Base-by-base conservation (phyloP, 495 filamentous ascomycete genomes). In the Cercophora samala region DNA sequence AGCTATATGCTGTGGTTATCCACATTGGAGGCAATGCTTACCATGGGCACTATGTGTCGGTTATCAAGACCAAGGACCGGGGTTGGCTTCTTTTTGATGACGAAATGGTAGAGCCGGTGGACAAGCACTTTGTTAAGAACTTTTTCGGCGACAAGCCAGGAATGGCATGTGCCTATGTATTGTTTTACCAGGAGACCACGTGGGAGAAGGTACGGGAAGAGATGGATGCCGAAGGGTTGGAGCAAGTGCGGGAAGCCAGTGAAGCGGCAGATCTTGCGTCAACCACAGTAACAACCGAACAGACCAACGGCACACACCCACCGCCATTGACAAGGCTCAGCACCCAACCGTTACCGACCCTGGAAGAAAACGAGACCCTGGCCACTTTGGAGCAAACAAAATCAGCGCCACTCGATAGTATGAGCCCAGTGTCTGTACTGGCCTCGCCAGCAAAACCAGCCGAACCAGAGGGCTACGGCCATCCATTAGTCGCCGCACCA, bases 21-120 rank as follows among this genome's bases (percentile, higher is more conserved):
- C 95, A 99, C 71, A 97, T 99, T 65, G 95, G 95, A 25, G 93
- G 93, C n/a, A 96, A 95, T 5, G 95, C 95, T 0, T 97, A 97
- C 72, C 96, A 98, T 72, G 95, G 95, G 13, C 95, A 99, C 73
- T 99, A 99, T 70, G 93, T 99, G 42, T 90, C 93, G 9, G 93
- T 99, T 32, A 95, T 99, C 82, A 99, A 99, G 77, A 99, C 95
- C 1, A 88, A 97, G 74, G 94, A 98, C 74, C 86, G 91, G 22
- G 95, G 95, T 25, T 99, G 95, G 95, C 75, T 99, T 63, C 80
- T 99, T 4, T 99, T 99, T 69, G 95, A 99, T 70, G 95, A 99
- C 75, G 95, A 99, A 80, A 90, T 98, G 85, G 95, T 99, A 15
- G 95, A 98, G 74, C 95, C 96, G 0, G 95, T 99, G 5, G 93